A percentile compares a stretch with the other conserved stretches of the same genome.
Conservation (phyloP, 164 flowering plant genomes). For the Aristolochia californica region DNA sequence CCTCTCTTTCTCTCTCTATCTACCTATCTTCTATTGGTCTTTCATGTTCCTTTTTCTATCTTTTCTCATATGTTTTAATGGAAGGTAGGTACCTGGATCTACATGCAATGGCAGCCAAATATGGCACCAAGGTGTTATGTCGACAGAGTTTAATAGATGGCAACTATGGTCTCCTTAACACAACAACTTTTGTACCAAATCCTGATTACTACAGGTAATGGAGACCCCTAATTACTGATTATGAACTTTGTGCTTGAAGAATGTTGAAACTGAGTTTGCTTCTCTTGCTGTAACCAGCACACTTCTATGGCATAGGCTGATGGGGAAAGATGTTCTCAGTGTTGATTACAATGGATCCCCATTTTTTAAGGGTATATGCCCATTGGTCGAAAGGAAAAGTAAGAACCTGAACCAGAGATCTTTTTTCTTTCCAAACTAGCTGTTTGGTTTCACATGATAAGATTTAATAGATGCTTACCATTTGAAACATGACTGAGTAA, state of each 20-base stretch:
- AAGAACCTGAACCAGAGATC: slow-evolving; percentile 14
- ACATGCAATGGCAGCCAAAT: slow-evolving; percentile 82
- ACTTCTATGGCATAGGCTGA: slow-evolving; percentile 82
- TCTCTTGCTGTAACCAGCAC: slow-evolving; percentile 40
- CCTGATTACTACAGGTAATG: slow-evolving; percentile 89
- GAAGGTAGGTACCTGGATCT: slow-evolving; percentile 78
- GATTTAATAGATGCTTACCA: too few relatives aligned
- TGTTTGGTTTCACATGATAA: too few relatives aligned
- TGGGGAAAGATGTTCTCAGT: slow-evolving; percentile 74
- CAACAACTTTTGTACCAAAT: slow-evolving; percentile 59
- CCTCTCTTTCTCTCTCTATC: too few relatives aligned
- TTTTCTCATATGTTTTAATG: not conserved
- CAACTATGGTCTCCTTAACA: slow-evolving; percentile 76
- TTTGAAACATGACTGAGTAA: too few relatives aligned
- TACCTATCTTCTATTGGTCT: not conserved
- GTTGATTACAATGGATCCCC: slow-evolving; percentile 34
- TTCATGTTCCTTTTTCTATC: not conserved
- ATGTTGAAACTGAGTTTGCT: not conserved
- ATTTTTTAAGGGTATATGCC: slow-evolving; percentile 64
- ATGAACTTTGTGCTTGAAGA: not conserved
- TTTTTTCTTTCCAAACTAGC: not conserved
- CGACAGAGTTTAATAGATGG: slow-evolving; percentile 86
- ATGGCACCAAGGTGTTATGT: slow-evolving; percentile 71
- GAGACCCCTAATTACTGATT: not conserved
- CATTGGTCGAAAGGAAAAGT: slow-evolving; percentile 84